Evolutionary conservation across 768 basidiomycete species (phyloP).

Genomic region (Melanogaster broomeanus): DNA sequence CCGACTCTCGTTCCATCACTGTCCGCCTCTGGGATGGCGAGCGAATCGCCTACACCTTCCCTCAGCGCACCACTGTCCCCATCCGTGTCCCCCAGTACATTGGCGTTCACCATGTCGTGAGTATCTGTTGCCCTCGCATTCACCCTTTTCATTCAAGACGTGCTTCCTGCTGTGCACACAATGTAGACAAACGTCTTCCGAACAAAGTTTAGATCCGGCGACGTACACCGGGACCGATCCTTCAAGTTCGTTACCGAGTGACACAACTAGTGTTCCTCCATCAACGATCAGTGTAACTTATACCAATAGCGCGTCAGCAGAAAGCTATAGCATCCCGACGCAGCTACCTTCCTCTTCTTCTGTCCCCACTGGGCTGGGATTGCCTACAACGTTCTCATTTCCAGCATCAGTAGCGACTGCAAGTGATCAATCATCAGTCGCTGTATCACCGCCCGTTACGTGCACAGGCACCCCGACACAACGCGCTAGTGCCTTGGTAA

Average conservation of each 20-base stretch:
- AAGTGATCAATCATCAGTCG: slow-evolving; percentile 40
- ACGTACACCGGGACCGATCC: neutral
- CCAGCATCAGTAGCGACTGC: slow-evolving; percentile 37
- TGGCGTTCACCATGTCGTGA: neutral
- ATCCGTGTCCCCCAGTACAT: neutral
- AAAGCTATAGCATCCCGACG: too few species aligned
- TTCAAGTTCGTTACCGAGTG: neutral
- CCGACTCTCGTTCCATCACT: neutral
- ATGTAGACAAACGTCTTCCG: neutral
- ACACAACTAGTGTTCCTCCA: neutral
- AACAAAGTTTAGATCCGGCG: neutral
- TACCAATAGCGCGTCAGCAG: neutral
- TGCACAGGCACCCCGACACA: slow-evolving; percentile 46
- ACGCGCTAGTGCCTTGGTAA: slow-evolving; percentile 45
- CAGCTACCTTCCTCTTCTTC: neutral
- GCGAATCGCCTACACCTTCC: neutral
- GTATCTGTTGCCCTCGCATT: too few species aligned
- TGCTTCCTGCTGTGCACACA: too few species aligned
- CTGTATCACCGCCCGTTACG: slow-evolving; percentile 49
- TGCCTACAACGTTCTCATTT: slow-evolving; percentile 38
- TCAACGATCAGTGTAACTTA: neutral
- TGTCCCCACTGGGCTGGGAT: neutral
- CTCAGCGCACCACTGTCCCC: neutral
- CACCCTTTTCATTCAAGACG: too few species aligned
- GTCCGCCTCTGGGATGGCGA: neutral